Base-by-base conservation (phyloP, 495 filamentous ascomycete species). In the Neurospora sublineolata region DNA sequence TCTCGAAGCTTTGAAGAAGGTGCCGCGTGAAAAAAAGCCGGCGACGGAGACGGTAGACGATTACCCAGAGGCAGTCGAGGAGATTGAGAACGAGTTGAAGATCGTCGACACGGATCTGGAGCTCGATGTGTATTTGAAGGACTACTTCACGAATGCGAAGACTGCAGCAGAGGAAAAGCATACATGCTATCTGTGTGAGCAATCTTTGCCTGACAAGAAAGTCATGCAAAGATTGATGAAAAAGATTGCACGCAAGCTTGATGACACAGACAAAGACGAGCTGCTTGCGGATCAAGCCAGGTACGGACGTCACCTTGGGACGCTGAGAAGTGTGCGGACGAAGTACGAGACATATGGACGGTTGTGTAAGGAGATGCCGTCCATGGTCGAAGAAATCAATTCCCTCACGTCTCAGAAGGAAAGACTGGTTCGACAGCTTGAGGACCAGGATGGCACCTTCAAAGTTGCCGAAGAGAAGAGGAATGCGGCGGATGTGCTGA, bases 341-440 rank as follows among this genome's bases (percentile, higher is more conserved):
- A 86, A 88, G 69, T 93, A 92, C 76, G 93, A 97, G 60, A 87
- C 87, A 0, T 94, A 91, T 83, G 80, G 84, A 40, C 88, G 91
- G 38, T 82, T 97, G 27, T 85, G 85, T 36, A 80, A 80, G 4
- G 93, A 97, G 75, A 87, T 97, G 38, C 94, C 92, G 3, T 81
- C 83, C 0, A 74, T 94, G 4, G 83, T 87, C 71, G 84, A 86
- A 37, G 90, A 94, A 67, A 83, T 91, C 23, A 80, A 83, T 40
- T 79, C 84, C 11, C 79, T 85, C 68, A 83, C 86, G 75, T 76
- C 76, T 11, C 85, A 89, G 75, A 88, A 87, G 52, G 87, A 86
- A 44, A 77, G 80, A 41, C 82, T 94, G 60, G 80, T 94, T 68
- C 84, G 83, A 38, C 84, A 88, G 64, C 81, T 95, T 9, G 93